Percentiles rank a stretch among this genome's conserved stretches.
phyloP scores from a whole-genome alignment of 257 asterid species.

The Petunia axillaris region DNA sequence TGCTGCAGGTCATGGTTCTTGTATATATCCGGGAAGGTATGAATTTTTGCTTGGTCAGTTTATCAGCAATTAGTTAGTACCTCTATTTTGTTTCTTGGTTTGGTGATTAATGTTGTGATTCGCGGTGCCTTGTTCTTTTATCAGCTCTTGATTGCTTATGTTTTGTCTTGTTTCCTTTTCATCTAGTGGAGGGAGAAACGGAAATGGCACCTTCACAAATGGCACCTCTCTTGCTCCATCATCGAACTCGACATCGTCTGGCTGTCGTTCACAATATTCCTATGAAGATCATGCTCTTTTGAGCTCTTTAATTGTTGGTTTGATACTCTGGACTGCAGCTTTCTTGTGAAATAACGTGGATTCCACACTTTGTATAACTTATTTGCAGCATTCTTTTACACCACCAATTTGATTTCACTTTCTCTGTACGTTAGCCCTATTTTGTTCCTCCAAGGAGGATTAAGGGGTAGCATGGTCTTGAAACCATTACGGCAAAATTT shows the following conservation, averaged over 20 bases:
- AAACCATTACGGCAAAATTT: slow-evolving; percentile 26
- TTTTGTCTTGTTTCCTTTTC: slow-evolving; percentile 22
- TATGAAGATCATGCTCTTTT: slow-evolving; percentile 22
- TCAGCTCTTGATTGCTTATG: background rate
- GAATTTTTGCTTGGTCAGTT: background rate
- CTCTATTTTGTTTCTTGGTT: too few relatives aligned
- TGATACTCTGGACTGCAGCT: slow-evolving; percentile 43
- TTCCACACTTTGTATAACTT: slow-evolving; percentile 23
- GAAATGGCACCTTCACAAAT: slow-evolving; percentile 62
- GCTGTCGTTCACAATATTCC: slow-evolving; percentile 43
- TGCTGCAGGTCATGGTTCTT: slow-evolving; percentile 73
- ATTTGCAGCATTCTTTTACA: slow-evolving; percentile 30
- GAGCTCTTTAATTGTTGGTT: slow-evolving; percentile 34
- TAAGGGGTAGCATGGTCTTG: slow-evolving; percentile 41
- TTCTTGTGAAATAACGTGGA: slow-evolving; percentile 38
- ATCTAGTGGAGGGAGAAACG: slow-evolving; percentile 69
- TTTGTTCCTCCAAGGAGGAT: slow-evolving; percentile 53
- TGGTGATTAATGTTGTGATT: background rate
- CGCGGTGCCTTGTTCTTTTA: background rate
- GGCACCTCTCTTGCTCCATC: slow-evolving; percentile 74
- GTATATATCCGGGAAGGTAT: slow-evolving; percentile 86
- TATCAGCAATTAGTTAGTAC: background rate
- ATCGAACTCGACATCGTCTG: slow-evolving; percentile 59
- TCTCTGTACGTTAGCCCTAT: slow-evolving; percentile 43
- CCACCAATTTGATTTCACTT: slow-evolving; percentile 21